Percentiles rank a stretch among this genome's conserved stretches.
These are phyloP conservation scores for Baorangia bicolor DNA, from an alignment of 768 basidiomycete genomes.

Conservation along the genomic window DNA sequence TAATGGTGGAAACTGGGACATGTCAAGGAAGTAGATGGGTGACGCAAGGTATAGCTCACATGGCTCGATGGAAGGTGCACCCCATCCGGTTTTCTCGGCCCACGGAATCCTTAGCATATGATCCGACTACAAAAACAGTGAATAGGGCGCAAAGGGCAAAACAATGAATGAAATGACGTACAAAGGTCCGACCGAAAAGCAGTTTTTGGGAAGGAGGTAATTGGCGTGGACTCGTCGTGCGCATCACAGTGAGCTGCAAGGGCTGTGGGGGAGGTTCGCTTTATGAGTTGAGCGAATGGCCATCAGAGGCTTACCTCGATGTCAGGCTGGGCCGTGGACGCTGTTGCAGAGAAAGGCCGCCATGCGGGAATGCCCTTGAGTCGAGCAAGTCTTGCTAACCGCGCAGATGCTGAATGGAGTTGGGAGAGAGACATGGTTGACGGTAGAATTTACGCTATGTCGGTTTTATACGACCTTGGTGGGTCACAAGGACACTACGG, in stretches of 20 bases:
- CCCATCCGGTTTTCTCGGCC: constrained; percentile 76
- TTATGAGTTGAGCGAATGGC: background rate
- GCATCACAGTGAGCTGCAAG: constrained; percentile 48
- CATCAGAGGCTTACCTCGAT: constrained; percentile 44
- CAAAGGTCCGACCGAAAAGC: constrained; percentile 85
- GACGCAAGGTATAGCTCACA: constrained; percentile 48
- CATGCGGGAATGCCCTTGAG: constrained; percentile 2
- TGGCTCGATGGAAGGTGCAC: constrained; percentile 74
- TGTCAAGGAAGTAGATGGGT: background rate
- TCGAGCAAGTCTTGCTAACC: constrained; percentile 6
- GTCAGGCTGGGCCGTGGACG: constrained; percentile 40
- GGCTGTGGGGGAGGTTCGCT: constrained; percentile 38
- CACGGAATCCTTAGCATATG: constrained; percentile 85
- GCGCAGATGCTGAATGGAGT: constrained; percentile 10
- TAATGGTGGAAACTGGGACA: constrained; percentile 22
- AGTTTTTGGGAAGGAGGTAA: constrained; percentile 66
- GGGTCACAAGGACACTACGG: background rate
- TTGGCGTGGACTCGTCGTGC: constrained; percentile 52
- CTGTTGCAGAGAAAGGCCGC: constrained; percentile 15
- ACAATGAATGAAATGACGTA: constrained; percentile 35
- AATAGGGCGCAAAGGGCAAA: constrained; percentile 10
- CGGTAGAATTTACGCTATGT: background rate
- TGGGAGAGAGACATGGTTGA: constrained; percentile 22
- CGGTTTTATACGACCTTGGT: constrained; percentile 24
- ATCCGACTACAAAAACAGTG: constrained; percentile 54